phyloP scores from a whole-genome alignment of 2,329 filamentous ascomycete species.

The Aspergillus sp. region DNA sequence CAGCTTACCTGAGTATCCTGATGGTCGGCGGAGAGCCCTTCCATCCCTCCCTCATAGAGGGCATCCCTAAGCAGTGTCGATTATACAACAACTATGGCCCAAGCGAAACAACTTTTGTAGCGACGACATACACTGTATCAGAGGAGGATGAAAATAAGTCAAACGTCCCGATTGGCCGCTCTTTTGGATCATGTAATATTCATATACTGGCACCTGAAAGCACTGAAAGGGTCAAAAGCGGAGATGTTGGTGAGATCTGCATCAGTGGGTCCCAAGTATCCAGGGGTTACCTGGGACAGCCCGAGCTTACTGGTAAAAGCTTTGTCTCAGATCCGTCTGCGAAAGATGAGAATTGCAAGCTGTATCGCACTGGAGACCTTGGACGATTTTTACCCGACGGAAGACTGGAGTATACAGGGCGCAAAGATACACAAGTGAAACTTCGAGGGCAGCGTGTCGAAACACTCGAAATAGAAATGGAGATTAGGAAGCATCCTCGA shows the following conservation, averaged over 20 bases:
- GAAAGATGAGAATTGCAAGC: not conserved
- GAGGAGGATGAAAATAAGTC: not conserved
- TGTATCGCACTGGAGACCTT: constrained; percentile 2
- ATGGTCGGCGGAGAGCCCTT: constrained; percentile 3
- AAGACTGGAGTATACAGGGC: not conserved
- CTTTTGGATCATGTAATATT: not conserved
- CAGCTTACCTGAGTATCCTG: not conserved
- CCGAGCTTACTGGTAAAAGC: not conserved
- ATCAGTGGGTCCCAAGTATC: not conserved
- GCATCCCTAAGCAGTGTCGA: not conserved
- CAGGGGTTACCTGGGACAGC: constrained; percentile 3
- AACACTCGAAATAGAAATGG: not conserved
- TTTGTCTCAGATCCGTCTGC: not conserved
- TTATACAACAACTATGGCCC: constrained; percentile 5
- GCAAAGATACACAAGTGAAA: not conserved
- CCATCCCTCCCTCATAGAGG: not conserved
- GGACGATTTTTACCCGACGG: not conserved
- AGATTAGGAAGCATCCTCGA: not conserved
- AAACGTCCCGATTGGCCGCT: not conserved
- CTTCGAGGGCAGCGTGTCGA: constrained; percentile 10
- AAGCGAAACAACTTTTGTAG: not conserved
- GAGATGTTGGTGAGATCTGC: constrained; percentile 1
- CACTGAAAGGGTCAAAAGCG: not conserved
- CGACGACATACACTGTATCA: not conserved
- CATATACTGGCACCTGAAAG: not conserved